A percentile compares a stretch with the other conserved stretches of the same genome.
Evolutionary conservation across 352 stramenopile species (phyloP).

Genomic region (Globisporangium megalacanthum): DNA sequence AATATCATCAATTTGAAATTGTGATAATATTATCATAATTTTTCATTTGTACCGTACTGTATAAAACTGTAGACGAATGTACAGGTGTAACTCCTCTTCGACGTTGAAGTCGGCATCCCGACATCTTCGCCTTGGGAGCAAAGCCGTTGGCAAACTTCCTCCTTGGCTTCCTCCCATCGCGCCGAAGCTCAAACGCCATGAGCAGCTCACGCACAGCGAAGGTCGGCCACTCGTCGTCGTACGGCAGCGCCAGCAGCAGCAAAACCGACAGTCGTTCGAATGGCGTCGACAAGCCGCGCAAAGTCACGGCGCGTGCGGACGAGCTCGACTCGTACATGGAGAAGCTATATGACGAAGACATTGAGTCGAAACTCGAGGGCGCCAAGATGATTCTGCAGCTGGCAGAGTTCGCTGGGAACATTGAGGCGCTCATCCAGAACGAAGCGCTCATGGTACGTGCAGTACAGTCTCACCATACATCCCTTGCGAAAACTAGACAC

Average conservation of each 20-base stretch:
- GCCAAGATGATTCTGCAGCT: constrained; percentile 91
- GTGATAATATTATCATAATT: too few species aligned
- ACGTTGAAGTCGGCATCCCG: too few species aligned
- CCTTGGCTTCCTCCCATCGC: too few species aligned
- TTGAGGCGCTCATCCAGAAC: constrained; percentile 92
- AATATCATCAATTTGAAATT: too few species aligned
- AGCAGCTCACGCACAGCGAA: constrained; percentile 15
- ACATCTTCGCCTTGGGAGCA: too few species aligned
- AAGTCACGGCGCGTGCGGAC: constrained; percentile 56
- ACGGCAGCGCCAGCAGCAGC: constrained; percentile 1
- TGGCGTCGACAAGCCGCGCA: constrained; percentile 30
- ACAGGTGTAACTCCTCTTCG: too few species aligned
- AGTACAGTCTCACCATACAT: too few species aligned
- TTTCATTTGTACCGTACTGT: too few species aligned
- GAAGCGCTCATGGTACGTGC: constrained; percentile 88
- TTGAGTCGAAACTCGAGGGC: constrained; percentile 81
- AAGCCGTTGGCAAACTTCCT: too few species aligned
- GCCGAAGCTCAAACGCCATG: constrained; percentile 27
- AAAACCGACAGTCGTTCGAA: constrained; percentile 12
- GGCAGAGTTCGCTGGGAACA: constrained; percentile 84
- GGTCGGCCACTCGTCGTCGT: background rate
- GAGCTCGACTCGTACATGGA: constrained; percentile 93
- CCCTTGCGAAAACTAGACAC: too few species aligned
- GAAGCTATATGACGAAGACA: constrained; percentile 90
- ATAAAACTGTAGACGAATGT: too few species aligned